A percentile compares a stretch with the other conserved stretches of the same genome.
phyloP scores from a whole-genome alignment of 495 filamentous ascomycete species.

The Xylaria palmicola region DNA sequence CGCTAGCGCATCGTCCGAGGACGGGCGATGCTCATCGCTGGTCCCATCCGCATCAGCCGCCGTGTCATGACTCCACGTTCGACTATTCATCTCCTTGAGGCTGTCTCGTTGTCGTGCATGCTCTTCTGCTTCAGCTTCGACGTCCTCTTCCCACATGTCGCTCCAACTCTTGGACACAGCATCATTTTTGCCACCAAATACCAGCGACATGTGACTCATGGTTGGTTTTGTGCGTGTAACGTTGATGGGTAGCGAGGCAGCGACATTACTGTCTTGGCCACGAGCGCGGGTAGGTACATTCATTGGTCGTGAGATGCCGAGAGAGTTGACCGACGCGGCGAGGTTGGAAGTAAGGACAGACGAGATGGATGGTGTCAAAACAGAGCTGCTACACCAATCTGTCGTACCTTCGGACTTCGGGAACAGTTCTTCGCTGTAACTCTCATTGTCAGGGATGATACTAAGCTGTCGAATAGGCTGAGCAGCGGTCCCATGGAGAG shows the following conservation, averaged over 20 bases:
- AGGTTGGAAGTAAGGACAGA: conserved; percentile 76
- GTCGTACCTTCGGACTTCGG: conserved; percentile 70
- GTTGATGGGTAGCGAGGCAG: conserved; percentile 75
- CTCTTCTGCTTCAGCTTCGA: conserved; percentile 63
- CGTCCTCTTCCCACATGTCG: conserved; percentile 92
- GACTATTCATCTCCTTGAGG: conserved; percentile 71
- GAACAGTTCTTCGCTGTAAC: conserved; percentile 86
- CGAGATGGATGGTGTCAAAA: conserved; percentile 71
- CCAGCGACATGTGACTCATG: conserved; percentile 56
- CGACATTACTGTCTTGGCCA: conserved; percentile 47
- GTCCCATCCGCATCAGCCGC: conserved; percentile 44
- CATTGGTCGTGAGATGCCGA: conserved; percentile 45
- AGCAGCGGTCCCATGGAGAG: conserved; percentile 73
- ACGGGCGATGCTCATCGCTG: conserved; percentile 49
- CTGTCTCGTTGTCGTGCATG: conserved; percentile 57
- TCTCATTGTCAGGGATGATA: conserved; percentile 71
- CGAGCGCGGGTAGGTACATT: conserved; percentile 31
- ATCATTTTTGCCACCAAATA: conserved; percentile 74
- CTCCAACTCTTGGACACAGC: conserved; percentile 95
- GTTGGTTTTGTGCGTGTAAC: conserved; percentile 62
- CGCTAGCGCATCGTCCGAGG: conserved; percentile 40
- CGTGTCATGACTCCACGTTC: conserved; percentile 80
- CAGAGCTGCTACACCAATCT: conserved; percentile 69
- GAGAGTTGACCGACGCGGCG: conserved; percentile 66
- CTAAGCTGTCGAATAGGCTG: conserved; percentile 82